Conservation (phyloP, 2,329 filamentous ascomycete species). For the Botryotinia globosa region DNA sequence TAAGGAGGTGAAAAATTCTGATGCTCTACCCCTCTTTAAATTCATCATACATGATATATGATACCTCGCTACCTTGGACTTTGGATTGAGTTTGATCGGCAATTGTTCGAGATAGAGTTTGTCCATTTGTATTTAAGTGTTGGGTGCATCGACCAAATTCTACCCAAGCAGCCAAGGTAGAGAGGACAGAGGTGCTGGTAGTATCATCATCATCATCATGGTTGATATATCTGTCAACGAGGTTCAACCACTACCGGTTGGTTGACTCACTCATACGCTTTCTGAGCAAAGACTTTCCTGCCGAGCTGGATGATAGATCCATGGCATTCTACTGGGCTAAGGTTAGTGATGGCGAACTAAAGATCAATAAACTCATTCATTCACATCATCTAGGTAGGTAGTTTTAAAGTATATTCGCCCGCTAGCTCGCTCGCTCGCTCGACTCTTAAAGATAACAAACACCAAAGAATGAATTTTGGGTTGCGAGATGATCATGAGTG, state of each 20-base stretch:
- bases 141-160: neutral
- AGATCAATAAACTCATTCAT: neutral
- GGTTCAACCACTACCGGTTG: neutral
- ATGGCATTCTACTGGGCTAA: neutral
- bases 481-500: neutral
- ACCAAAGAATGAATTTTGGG: neutral
- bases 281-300: neutral
- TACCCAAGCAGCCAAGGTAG: neutral
- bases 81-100: neutral
- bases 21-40: neutral
- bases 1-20: neutral
- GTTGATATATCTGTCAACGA: neutral
- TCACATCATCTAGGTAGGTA: neutral
- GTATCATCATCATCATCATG: neutral
- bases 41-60: no score
- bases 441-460: neutral
- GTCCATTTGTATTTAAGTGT: neutral
- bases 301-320: neutral
- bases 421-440: neutral
- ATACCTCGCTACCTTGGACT: neutral
- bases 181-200: no score
- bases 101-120: neutral
- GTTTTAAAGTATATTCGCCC: neutral
- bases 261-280: neutral
- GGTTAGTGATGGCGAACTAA: slow-evolving; percentile 6